Base-by-base conservation (phyloP, 805 yeast species). In the Ogataea polymorpha region DNA sequence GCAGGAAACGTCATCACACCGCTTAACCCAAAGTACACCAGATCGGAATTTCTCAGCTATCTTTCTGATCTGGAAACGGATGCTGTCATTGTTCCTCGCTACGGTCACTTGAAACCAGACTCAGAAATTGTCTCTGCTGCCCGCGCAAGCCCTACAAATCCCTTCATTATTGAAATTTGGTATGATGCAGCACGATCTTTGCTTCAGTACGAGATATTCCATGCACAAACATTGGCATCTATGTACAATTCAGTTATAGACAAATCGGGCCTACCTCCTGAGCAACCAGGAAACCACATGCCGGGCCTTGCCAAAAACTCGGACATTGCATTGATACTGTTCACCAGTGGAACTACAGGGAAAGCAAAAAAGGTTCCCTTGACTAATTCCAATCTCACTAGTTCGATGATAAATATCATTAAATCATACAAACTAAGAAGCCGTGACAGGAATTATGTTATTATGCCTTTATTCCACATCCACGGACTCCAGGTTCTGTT, bases 381-480 rank as follows among this genome's bases (percentile, higher is more conserved):
- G 55, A 70, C 85, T 26, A 89, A 82, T 56, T 59, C 67, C 23
- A 82, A 82, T 62, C 71, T 82, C 57, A 70, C 79, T 4, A 70
- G 77, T 21, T 77, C 85, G 7, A 76, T 80, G 61, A 47, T 58
- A 18, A 82, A 82, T 65, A 80, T 82, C 45, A 62, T 73, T 3
- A 67, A 70, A 42, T 79, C 87, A 3, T 82, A 82, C 58, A 65
- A 68, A 20, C 59, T 82, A 35, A 59, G 73, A 3, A 41, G 63
- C 0, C 43, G 53, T 11, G 90, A 82, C 55, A 58, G 73, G 23
- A 68, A 82, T 2, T 81, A 80, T 53, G 61, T 82, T 31, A 87
- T 82, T 18, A 82, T 82, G 90, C 90, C 90, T 1, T 61, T 82
- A 28, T 82, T 82, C 70, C 90, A 82, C 54, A 88, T 82, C 25